Evolutionary conservation across 208 protist genomes (phyloP), one percentile per base, ranked within the genome.

Genomic region (Zelonia costaricensis): DNA sequence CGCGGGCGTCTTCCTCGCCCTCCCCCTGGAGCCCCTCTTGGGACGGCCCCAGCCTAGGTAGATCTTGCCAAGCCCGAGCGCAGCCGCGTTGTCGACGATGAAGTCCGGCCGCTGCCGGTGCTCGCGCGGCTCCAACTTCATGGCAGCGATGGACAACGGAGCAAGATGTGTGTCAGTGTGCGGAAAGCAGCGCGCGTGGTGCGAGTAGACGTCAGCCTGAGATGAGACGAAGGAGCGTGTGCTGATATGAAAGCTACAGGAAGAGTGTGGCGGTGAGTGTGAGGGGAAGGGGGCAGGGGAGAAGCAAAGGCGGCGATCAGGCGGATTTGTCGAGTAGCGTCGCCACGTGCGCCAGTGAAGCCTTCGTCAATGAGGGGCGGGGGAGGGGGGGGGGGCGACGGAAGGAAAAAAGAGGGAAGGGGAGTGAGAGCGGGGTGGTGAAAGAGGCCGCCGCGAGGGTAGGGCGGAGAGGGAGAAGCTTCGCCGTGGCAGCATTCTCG

Each of bases 121-220:
- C 61, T 75, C 55, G 16, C 76, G 62, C 8, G 68, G 69, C 25
- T 62, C 53, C 35, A 82, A 49, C 39, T 82, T 82, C 76, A 82
- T 82, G 35, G 39, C 28, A 12, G 4, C 27, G 27, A 3, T 22
- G 25, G 45, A n/a, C n/a, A n/a, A n/a, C n/a, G n/a, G n/a, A n/a
- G n/a, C n/a, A 38, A 10, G 33, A 4, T 38, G 13, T 55, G 33
- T 42, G 38, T 13, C 0, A 2, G 16, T 15, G 20, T n/a, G n/a
- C 2, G 4, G 33, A 27, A 15, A 20, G 31, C 18, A 15, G 23
- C 13, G 10, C n/a, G 10, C 10, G 9, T 27, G 49, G 30, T 20
- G 33, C 5, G 28, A 38, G 10, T 13, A 13, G 33, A 38, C 7
- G 33, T 38, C 7, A 38, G 4, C 7, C 33, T 38, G 33, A 38